Percentiles rank a stretch among this genome's conserved stretches.
phyloP scores from a whole-genome alignment of 257 asterid genomes.

The Petrea volubilis region DNA sequence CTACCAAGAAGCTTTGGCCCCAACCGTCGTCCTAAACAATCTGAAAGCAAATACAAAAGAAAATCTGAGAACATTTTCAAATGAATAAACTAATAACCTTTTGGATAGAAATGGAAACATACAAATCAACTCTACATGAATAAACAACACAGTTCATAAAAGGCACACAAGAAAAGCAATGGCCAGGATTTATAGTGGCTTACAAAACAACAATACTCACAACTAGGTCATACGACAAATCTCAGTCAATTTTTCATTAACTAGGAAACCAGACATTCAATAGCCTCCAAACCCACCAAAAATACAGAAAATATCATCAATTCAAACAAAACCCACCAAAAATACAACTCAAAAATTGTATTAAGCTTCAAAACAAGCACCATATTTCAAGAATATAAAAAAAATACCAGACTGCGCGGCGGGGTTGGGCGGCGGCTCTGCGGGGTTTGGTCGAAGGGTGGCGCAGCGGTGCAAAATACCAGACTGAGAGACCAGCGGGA shows the following conservation, averaged over 20 bases:
- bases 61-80: conserved; percentile 22
- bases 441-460: too few relatives aligned
- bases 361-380: too few relatives aligned
- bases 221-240: background rate
- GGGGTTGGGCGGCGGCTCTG: too few relatives aligned
- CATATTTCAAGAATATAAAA: too few relatives aligned
- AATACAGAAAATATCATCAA: too few relatives aligned
- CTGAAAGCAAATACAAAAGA: conserved; percentile 46
- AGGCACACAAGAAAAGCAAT: background rate
- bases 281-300: too few relatives aligned
- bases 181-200: background rate
- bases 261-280: too few relatives aligned
- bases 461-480: too few relatives aligned
- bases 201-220: background rate
- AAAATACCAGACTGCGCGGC: too few relatives aligned
- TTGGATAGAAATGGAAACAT: background rate
- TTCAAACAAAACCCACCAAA: too few relatives aligned
- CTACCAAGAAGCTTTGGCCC: conserved; percentile 96
- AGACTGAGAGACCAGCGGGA: too few relatives aligned
- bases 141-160: background rate
- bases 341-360: too few relatives aligned
- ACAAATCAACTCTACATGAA: conserved; percentile 7
- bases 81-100: background rate
- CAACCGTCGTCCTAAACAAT: conserved; percentile 94
- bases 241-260: background rate